These are phyloP conservation scores for Collybiopsis luxurians DNA, from an alignment of 768 basidiomycete genomes.

Conservation along the genomic window DNA sequence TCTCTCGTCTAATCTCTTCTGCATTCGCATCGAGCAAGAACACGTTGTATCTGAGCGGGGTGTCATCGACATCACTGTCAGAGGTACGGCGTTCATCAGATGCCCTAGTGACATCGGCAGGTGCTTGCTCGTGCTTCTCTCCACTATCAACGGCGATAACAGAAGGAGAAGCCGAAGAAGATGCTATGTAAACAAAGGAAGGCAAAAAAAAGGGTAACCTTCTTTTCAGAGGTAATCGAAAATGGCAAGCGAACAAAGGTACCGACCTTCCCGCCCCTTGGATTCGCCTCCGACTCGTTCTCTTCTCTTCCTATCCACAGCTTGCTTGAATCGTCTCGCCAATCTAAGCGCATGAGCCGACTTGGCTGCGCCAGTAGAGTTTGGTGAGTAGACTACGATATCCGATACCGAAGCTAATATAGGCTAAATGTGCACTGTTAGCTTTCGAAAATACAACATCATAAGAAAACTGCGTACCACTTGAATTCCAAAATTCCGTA, in stretches of 20 bases:
- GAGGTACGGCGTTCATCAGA: slow-evolving; percentile 1
- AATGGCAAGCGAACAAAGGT: no score
- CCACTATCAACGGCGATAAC: no score
- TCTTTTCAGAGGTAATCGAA: no score
- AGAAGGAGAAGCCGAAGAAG: not conserved
- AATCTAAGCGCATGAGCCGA: slow-evolving; percentile 52
- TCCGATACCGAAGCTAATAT: slow-evolving; percentile 89
- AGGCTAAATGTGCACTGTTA: slow-evolving; percentile 42
- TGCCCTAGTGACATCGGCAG: not conserved
- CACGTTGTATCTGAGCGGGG: slow-evolving; percentile 69
- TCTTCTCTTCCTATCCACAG: slow-evolving; percentile 53
- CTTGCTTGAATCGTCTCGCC: slow-evolving; percentile 64
- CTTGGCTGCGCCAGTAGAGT: slow-evolving; percentile 42
- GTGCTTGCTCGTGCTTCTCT: not conserved
- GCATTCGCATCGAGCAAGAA: slow-evolving; percentile 66
- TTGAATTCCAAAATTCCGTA: slow-evolving; percentile 89
- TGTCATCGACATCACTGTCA: slow-evolving; percentile 22
- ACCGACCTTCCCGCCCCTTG: slow-evolving; percentile 4
- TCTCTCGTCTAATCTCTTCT: slow-evolving; percentile 37
- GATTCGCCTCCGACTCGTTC: slow-evolving; percentile 35
- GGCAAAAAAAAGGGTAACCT: no score
- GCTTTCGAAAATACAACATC: slow-evolving; percentile 4
- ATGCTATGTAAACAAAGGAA: not conserved
- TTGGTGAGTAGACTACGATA: slow-evolving; percentile 83
- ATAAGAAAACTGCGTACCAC: slow-evolving; percentile 41